Evolutionary conservation across 2,329 filamentous ascomycete species (phyloP).

Genomic region (Botrytis tulipae): DNA sequence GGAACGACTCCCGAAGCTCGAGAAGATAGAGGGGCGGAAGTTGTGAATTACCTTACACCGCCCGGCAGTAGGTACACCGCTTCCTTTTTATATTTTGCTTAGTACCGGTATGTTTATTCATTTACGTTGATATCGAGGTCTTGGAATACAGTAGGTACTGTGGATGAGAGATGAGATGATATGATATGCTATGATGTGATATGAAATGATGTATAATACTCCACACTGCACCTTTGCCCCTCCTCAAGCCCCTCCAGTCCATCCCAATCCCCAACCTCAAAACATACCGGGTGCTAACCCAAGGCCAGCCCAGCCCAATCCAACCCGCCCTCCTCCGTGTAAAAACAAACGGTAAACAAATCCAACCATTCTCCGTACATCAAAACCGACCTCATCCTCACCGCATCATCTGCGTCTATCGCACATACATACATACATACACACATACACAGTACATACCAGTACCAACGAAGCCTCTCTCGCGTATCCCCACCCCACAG

Average conservation of each 20-base stretch:
- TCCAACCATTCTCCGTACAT: neutral
- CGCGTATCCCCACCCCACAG: neutral
- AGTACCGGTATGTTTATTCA: neutral
- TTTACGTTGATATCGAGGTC: neutral
- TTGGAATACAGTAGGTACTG: neutral
- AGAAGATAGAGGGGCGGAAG: neutral
- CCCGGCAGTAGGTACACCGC: slow-evolving; percentile 3
- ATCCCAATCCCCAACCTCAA: neutral
- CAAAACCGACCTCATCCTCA: neutral
- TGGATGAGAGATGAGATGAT: neutral
- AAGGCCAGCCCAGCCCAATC: neutral
- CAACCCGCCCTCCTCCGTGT: neutral
- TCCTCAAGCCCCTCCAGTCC: slow-evolving; percentile 4
- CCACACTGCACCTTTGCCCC: neutral
- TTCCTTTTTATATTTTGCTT: neutral
- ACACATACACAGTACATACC: neutral
- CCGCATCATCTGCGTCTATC: neutral
- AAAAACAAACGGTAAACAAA: neutral
- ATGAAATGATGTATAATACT: neutral
- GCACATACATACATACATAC: neutral
- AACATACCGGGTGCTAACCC: neutral
- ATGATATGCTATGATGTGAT: neutral
- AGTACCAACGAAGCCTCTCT: neutral
- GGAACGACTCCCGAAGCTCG: neutral
- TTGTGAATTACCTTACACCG: neutral